Evolutionary conservation across 164 flowering plant species (phyloP).

Genomic region (Magnolia kwangsiensis): DNA sequence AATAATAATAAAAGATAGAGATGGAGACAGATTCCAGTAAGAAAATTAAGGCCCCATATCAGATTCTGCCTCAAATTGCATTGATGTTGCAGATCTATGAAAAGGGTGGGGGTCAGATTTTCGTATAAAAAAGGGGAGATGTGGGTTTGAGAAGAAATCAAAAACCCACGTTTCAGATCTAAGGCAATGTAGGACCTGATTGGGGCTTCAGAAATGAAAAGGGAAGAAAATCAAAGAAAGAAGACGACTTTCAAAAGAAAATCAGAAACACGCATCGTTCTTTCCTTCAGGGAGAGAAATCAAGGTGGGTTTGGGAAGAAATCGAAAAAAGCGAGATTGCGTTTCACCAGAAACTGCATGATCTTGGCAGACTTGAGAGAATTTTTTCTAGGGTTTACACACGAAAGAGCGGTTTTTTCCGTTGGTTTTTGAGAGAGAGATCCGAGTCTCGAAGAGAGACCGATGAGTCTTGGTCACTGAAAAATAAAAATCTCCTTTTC

Average conservation of each 20-base stretch:
- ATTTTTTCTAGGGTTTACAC: not conserved
- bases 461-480: too few species aligned
- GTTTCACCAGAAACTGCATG: not conserved
- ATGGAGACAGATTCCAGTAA: not conserved
- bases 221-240: not conserved
- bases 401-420: conserved; percentile 5
- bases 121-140: not conserved
- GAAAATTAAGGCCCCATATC: conserved; percentile 4
- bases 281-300: not conserved
- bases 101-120: not conserved
- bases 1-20: not conserved
- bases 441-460: too few species aligned
- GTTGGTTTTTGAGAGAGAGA: not conserved
- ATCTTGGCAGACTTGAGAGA: not conserved
- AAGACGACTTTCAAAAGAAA: not conserved
- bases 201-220: not conserved
- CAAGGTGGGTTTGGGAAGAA: not conserved
- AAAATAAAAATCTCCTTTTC: too few species aligned
- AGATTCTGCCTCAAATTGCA: not conserved
- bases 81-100: conserved; percentile 7
- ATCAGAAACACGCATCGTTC: not conserved
- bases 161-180: not conserved
- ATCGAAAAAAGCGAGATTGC: not conserved
- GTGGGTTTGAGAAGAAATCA: not conserved
- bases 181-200: not conserved